phyloP scores from a whole-genome alignment of 2,329 filamentous ascomycete species.

The Cercospora berteroae region DNA sequence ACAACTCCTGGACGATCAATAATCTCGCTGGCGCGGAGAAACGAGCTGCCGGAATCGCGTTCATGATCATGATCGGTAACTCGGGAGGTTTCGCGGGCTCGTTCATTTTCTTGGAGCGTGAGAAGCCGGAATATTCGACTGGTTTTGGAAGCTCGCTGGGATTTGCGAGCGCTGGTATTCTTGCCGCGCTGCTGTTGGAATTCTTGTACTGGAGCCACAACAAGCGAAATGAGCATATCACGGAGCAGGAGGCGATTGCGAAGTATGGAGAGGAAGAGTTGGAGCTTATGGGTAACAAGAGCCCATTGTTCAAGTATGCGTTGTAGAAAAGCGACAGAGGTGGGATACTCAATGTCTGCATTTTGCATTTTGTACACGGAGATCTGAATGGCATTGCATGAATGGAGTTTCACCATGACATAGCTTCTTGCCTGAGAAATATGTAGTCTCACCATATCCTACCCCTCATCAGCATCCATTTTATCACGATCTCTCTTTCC shows the following conservation, averaged over 20 bases:
- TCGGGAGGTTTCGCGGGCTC: conserved; percentile 17
- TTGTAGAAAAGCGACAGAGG: conserved; percentile 16
- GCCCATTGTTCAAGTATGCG: conserved; percentile 42
- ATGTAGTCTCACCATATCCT: not conserved
- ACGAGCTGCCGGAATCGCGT: conserved; percentile 43
- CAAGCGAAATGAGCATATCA: conserved; percentile 36
- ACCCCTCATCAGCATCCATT: conserved; percentile 74
- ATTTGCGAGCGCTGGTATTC: conserved; percentile 28
- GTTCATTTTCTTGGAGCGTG: conserved; percentile 38
- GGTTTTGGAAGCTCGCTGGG: conserved; percentile 39
- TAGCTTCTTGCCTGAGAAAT: not conserved
- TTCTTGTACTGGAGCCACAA: conserved; percentile 38
- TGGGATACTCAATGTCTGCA: no score
- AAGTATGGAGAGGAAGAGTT: conserved; percentile 40
- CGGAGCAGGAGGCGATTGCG: conserved; percentile 37
- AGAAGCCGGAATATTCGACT: conserved; percentile 40
- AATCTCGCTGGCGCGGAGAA: conserved; percentile 38
- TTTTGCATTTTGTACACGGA: not conserved
- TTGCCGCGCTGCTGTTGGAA: conserved; percentile 33
- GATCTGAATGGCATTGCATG: not conserved
- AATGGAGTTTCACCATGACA: not conserved
- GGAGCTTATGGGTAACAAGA: conserved; percentile 41
- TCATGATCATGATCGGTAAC: conserved; percentile 42
- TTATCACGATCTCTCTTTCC: conserved; percentile 56
- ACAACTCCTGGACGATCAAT: conserved; percentile 35